A percentile compares a stretch with the other conserved stretches of the same genome.
Evolutionary conservation across 352 stramenopile species (phyloP).

Genomic region (Pythium apleroticum): DNA sequence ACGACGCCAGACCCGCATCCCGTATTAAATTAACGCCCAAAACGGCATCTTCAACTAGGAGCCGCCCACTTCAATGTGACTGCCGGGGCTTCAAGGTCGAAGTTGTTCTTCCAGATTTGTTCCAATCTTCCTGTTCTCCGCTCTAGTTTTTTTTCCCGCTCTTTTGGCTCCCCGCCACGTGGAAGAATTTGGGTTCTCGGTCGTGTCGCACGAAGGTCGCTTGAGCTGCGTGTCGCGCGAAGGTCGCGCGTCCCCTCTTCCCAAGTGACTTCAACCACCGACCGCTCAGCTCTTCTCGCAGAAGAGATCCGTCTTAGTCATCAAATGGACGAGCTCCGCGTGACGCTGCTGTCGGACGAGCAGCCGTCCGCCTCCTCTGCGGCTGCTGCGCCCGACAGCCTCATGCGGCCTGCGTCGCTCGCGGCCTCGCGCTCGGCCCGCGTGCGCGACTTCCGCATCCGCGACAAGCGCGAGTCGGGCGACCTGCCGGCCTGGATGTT

Average conservation of each 20-base stretch:
- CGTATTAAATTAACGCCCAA: not conserved
- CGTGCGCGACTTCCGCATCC: conserved; percentile 33
- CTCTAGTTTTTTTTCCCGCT: conserved; percentile 13
- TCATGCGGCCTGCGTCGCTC: not conserved
- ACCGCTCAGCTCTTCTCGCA: not conserved
- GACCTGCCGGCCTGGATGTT: conserved; percentile 38
- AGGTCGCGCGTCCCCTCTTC: conserved; percentile 14
- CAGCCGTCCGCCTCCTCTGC: not conserved
- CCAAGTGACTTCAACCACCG: conserved; percentile 26
- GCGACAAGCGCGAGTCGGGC: conserved; percentile 18
- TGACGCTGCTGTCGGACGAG: conserved; percentile 27
- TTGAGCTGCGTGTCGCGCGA: conserved; percentile 7
- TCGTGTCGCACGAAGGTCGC: conserved; percentile 3
- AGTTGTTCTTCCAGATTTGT: not conserved
- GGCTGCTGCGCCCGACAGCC: too few relatives aligned
- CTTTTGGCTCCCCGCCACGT: not conserved
- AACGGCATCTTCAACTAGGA: not conserved
- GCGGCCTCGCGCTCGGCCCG: conserved; percentile 20
- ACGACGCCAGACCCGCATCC: too few relatives aligned
- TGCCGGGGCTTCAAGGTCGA: conserved; percentile 10
- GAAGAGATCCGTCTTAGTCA: not conserved
- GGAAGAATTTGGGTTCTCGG: not conserved
- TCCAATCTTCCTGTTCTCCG: not conserved
- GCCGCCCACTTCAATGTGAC: not conserved
- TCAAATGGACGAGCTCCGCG: conserved; percentile 29